Evolutionary conservation across 495 filamentous ascomycete species (phyloP).

Genomic region (Aspergillus funiculosus): DNA sequence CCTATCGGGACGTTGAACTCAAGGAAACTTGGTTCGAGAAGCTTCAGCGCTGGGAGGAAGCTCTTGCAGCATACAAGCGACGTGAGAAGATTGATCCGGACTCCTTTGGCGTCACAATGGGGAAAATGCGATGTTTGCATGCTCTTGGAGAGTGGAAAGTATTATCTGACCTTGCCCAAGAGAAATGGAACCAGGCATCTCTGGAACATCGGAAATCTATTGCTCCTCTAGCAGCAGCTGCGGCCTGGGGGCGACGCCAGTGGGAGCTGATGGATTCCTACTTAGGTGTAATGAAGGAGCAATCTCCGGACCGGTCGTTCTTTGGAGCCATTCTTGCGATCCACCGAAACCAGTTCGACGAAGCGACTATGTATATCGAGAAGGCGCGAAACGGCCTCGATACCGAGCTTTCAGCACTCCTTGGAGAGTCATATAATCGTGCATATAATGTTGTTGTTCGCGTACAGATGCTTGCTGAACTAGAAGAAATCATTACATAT

Average conservation of each 20-base stretch:
- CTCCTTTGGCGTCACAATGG: conserved; percentile 91
- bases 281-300: conserved; percentile 84
- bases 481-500: conserved; percentile 96
- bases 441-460: conserved; percentile 94
- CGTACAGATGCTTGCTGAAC: conserved; percentile 96
- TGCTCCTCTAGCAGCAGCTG: conserved; percentile 87
- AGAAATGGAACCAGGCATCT: conserved; percentile 84
- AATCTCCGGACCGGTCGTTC: conserved; percentile 90
- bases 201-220: conserved; percentile 80
- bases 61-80: conserved; percentile 82
- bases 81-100: conserved; percentile 65
- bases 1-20: conserved; percentile 89
- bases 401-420: conserved; percentile 86
- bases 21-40: conserved; percentile 99
- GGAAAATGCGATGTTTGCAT: conserved; percentile 98
- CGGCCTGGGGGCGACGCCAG: conserved; percentile 94
- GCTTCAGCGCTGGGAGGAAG: conserved; percentile 95
- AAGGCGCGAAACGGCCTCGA: conserved; percentile 90
- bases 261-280: conserved; percentile 99
- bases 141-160: conserved; percentile 96
- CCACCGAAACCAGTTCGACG: conserved; percentile 89
- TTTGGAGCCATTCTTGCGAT: conserved; percentile 93
- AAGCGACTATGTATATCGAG: conserved; percentile 77
- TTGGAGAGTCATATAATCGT: conserved; percentile 93
- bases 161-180: conserved; percentile 77